Base-by-base conservation (phyloP, 441 rosid genomes). In the Hura crepitans region DNA sequence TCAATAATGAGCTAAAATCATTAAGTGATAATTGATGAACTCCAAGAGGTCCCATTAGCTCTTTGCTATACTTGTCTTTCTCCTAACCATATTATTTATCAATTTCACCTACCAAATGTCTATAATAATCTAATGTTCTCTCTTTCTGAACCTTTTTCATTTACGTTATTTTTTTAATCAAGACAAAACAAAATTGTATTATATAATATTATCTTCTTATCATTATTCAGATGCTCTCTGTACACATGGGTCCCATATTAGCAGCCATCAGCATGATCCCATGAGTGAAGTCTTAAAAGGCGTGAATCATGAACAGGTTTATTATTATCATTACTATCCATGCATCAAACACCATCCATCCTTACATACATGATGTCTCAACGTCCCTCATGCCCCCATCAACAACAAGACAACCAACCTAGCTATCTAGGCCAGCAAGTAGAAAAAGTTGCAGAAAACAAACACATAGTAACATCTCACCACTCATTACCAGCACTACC, bases 341-440 rank as follows among this genome's bases (percentile, higher is more conserved):
- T 76, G 66, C 78, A 75, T 63, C 79, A 78, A 47, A 72, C 76
- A 73, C 67, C 76, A 64, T 43, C 54, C n/a, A 28, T 54, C 56
- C 14, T 8, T 20, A 30, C 23, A 25, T 46, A 56, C 69, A 77
- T 61, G 47, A 69, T 70, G 72, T 54, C 53, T 42, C 76, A 46
- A 47, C 66, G 69, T 68, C 23, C 74, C 63, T 71, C 80, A 53
- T 70, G 37, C 71, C 75, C 71, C 75, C 75, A 74, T 47, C 42
- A 59, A 66, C 72, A 75, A 62, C 77, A 28, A 74, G 51, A 70
- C 35, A 53, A 64, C 63, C 23, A 37, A 66, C 64, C 69, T 35
- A 4, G 4, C 68, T 73, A 72, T 71, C 61, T 49, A 60, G 50
- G 45, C 67, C 71, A 27, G 62, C 27, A 64, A 77, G 55, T 72